Conservation (phyloP, 2,329 filamentous ascomycete genomes). For the Biscogniauxia sp. region DNA sequence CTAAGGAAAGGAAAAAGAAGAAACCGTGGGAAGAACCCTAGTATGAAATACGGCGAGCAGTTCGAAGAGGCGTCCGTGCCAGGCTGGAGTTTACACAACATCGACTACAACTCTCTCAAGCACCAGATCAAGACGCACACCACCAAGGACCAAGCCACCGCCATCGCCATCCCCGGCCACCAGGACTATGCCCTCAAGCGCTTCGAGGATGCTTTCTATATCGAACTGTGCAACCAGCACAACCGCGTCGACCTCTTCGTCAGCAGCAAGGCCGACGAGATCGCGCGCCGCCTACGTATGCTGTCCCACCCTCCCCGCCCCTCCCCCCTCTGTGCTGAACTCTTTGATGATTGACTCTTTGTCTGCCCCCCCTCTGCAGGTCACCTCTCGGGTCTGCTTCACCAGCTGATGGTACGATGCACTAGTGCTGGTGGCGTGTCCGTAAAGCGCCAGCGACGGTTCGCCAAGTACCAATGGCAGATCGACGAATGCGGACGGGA, state of each 20-base stretch:
- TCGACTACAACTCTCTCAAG: slow-evolving; percentile 87
- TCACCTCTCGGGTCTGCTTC: slow-evolving; percentile 47
- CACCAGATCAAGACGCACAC: slow-evolving; percentile 80
- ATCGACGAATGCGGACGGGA: slow-evolving; percentile 65
- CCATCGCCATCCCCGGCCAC: slow-evolving; percentile 70
- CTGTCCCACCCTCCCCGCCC: slow-evolving; percentile 7
- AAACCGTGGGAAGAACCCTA: too few relatives aligned
- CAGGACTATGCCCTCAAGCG: slow-evolving; percentile 54
- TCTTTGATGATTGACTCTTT: not conserved
- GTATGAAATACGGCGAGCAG: slow-evolving; percentile 75
- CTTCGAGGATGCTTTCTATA: slow-evolving; percentile 71
- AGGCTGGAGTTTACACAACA: slow-evolving; percentile 80
- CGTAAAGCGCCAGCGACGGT: slow-evolving; percentile 48
- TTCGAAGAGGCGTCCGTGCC: slow-evolving; percentile 75
- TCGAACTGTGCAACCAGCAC: slow-evolving; percentile 71
- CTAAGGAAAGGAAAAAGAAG: slow-evolving; percentile 2
- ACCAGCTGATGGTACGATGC: slow-evolving; percentile 46
- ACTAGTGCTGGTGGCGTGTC: slow-evolving; percentile 36
- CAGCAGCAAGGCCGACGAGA: slow-evolving; percentile 75
- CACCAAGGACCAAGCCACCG: slow-evolving; percentile 64
- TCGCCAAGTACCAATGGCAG: slow-evolving; percentile 53
- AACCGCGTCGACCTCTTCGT: slow-evolving; percentile 77
- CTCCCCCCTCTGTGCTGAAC: not conserved
- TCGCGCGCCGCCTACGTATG: slow-evolving; percentile 66
- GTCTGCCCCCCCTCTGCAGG: slow-evolving; percentile 33